Evolutionary conservation across 106 monocot genomes (phyloP), one percentile per base, ranked within the genome.

Genomic region (Hemerocallis citrina): DNA sequence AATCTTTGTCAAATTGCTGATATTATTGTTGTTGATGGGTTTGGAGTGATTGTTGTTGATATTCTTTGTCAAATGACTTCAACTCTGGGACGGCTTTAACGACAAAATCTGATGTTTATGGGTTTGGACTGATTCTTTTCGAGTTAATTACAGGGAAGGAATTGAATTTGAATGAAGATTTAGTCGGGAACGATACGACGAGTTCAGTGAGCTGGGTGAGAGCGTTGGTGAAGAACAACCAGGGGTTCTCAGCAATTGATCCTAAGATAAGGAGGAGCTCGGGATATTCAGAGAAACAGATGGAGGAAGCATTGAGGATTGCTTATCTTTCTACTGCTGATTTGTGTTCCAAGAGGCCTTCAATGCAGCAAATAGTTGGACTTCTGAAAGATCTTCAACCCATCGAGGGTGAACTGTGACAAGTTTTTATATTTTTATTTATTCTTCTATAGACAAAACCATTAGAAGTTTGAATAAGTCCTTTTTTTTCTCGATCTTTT

Each of bases 351-450:
- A 94, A 94, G 83, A 80, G 94, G 66, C 94, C 89, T 21, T 74
- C 94, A 10, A 94, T 94, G 94, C 89, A 94, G 71, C 94, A 94
- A 61, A 70, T 89, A 8, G 85, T 94, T 31, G 94, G 94, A 8
- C 75, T 94, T 7, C 55, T 94, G 52, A 94, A 94, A 46, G 94
- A 94, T 52, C 89, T 89, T 22, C 86, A 89, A 57, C 93, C 89
- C 7, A 17, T 57, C 28, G 51, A 24, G 20, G 35, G 47, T 29
- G 62, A 71, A 8, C 68, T 45, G 17, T 73, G 56, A 76, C 7
- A 5, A 30, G 17, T n/a, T n/a, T n/a, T n/a, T n/a, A n/a, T n/a
- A n/a, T n/a, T n/a, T n/a, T n/a, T n/a, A n/a, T n/a, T n/a, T n/a
- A n/a, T n/a, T n/a, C n/a, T n/a, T n/a, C n/a, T n/a, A n/a, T n/a